Conservation (phyloP, 805 yeast genomes). For the Cyberlindnera galapagoensis region DNA sequence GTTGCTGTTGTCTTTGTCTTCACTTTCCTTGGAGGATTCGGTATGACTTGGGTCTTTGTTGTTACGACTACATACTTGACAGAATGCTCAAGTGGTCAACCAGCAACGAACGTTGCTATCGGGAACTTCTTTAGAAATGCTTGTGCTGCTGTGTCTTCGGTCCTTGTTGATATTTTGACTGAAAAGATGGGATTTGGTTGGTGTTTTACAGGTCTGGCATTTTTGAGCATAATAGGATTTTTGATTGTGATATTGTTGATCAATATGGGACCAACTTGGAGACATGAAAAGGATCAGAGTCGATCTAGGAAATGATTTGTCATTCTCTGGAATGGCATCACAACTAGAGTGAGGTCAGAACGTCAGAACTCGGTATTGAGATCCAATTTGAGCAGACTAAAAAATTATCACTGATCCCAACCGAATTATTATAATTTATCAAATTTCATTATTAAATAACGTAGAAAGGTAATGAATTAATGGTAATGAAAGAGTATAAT, state of each 20-base stretch:
- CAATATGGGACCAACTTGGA: slow-evolving; percentile 16
- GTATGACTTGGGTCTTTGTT: slow-evolving; percentile 50
- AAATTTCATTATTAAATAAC: too few species aligned
- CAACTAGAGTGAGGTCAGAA: too few species aligned
- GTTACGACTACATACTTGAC: slow-evolving; percentile 48
- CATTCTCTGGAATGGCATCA: too few species aligned
- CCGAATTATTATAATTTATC: too few species aligned
- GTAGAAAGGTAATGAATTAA: too few species aligned
- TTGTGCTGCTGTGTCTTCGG: slow-evolving; percentile 49
- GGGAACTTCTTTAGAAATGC: slow-evolving; percentile 46
- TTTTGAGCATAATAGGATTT: slow-evolving; percentile 24
- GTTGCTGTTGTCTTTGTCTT: slow-evolving; percentile 36
- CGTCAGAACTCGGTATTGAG: too few species aligned
- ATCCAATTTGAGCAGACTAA: too few species aligned
- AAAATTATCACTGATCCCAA: too few species aligned
- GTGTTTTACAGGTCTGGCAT: slow-evolving; percentile 49
- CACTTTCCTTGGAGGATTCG: slow-evolving; percentile 42
- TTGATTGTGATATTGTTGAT: slow-evolving; percentile 12
- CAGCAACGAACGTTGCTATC: slow-evolving; percentile 48
- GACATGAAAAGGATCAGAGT: slow-evolving; percentile 11
- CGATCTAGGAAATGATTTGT: too few species aligned
- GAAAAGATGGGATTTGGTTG: slow-evolving; percentile 41
- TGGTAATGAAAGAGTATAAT: too few species aligned
- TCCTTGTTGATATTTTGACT: slow-evolving; percentile 31
- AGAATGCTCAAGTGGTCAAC: slow-evolving; percentile 41